A percentile compares a stretch with the other conserved stretches of the same genome.
Evolutionary conservation across 2,329 filamentous ascomycete species (phyloP).

Genomic region (Stenocarpella maydis): DNA sequence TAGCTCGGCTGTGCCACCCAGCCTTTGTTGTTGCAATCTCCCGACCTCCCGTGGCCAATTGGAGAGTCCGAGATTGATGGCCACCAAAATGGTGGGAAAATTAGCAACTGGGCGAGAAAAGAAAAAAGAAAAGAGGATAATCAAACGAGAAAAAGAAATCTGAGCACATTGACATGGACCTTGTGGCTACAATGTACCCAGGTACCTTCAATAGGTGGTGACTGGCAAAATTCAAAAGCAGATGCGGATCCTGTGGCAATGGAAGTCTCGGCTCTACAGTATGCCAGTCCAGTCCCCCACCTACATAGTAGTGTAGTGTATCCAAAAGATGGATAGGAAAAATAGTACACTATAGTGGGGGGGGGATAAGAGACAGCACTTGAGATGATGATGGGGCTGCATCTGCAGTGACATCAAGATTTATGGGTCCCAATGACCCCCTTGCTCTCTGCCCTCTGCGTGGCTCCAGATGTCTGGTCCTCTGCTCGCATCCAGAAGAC

Average conservation of each 20-base stretch:
- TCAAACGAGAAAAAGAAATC: slow-evolving; percentile 2
- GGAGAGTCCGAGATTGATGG: neutral
- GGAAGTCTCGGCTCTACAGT: neutral
- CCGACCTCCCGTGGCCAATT: neutral
- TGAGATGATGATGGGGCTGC: neutral
- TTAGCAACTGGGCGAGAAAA: neutral
- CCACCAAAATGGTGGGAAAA: neutral
- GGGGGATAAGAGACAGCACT: too few species aligned
- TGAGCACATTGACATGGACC: slow-evolving; percentile 23
- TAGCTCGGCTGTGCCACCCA: slow-evolving; percentile 21
- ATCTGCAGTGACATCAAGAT: slow-evolving; percentile 27
- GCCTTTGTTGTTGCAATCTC: slow-evolving; percentile 3
- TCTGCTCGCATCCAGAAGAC: neutral
- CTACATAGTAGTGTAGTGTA: too few species aligned
- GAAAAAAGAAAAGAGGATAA: neutral
- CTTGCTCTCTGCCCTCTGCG: neutral
- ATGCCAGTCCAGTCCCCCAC: too few species aligned
- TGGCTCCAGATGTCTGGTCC: neutral
- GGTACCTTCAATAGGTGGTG: neutral
- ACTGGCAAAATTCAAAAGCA: neutral
- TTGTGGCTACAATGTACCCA: too few species aligned
- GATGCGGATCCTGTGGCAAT: neutral
- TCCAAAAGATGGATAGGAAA: too few species aligned
- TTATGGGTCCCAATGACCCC: slow-evolving; percentile 7
- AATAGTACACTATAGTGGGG: too few species aligned